These are phyloP conservation scores for Stagonosporopsis rhizophila DNA, from an alignment of 2,329 filamentous ascomycete species.

Conservation along the genomic window DNA sequence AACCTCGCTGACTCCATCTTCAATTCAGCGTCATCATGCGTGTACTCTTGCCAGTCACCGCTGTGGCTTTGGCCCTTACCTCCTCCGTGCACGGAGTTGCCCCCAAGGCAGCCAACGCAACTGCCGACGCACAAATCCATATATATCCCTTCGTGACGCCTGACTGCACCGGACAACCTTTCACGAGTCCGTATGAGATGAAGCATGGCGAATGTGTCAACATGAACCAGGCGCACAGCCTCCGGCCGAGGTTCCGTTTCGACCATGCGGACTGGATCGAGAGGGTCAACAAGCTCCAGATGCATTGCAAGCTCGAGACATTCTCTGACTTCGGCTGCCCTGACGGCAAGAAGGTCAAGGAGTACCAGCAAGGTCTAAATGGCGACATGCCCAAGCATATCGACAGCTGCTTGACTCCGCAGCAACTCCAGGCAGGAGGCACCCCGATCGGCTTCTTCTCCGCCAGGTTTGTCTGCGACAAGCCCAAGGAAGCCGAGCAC, in stretches of 20 bases:
- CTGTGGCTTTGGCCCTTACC: conserved; percentile 25
- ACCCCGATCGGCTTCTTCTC: conserved; percentile 10
- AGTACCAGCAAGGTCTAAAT: neutral
- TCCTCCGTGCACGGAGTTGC: conserved; percentile 21
- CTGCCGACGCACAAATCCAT: conserved; percentile 6
- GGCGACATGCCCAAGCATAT: conserved; percentile 1
- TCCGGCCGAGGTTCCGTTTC: conserved; percentile 22
- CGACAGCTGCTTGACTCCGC: conserved; percentile 13
- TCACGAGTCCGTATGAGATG: conserved; percentile 27
- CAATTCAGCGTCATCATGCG: conserved; percentile 20
- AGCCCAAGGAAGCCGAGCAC: neutral
- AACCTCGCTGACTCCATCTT: neutral
- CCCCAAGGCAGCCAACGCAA: conserved; percentile 16
- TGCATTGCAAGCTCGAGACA: conserved; percentile 21
- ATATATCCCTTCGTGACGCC: conserved; percentile 24
- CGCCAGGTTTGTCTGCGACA: conserved; percentile 25
- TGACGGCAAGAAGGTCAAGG: neutral
- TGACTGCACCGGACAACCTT: conserved; percentile 27
- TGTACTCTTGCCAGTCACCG: conserved; percentile 17
- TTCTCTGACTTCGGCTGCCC: conserved; percentile 22
- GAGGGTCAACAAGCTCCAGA: conserved; percentile 20
- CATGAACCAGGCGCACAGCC: conserved; percentile 21
- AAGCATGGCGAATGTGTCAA: conserved; percentile 26
- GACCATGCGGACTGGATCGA: conserved; percentile 27
- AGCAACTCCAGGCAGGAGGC: too few relatives aligned